Evolutionary conservation across 176 grass and related monocot genomes (phyloP), one percentile per base, ranked within the genome.

Genomic region (Echinochloa phyllopogon): DNA sequence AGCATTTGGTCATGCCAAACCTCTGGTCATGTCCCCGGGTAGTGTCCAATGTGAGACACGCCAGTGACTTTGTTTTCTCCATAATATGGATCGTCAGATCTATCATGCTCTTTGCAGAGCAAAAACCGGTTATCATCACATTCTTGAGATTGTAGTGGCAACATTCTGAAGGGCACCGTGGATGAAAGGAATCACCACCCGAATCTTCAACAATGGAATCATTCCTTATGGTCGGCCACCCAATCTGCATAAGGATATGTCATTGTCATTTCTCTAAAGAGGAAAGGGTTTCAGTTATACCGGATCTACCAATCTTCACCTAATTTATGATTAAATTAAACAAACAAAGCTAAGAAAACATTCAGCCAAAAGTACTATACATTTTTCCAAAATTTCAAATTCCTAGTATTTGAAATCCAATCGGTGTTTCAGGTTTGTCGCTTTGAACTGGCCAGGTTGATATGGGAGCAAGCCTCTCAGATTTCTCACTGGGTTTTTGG

Each of bases 101-200:
- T 9, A 78, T 45, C 76, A 78, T 59, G 75, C 75, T 76, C 75
- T 29, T 78, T 59, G 75, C 56, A 18, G 75, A 78, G 56, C 75
- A 78, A 63, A 76, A 78, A 6, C 41, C 76, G 6, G 76, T 63
- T 29, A 63, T 63, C 40, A 63, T 78, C 23, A 64, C 76, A 47
- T 29, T 78, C 37, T 76, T 76, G 5, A 76, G 74, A 36, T 24
- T 76, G 10, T 76, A 52, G 24, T 76, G 52, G 53, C 6, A 58
- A 36, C 51, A n/a, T 42, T 64, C 58, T 44, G 23, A 45, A 62
- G 48, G 3, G 21, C 10, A 13, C 16, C 0, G 39, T 20, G 5
- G 39, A 18, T 6, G 40, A 10, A 23, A 61, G 57, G 20, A 61
- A 48, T 18, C 76, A 18, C 14, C 53, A 43, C 42, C 37, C 6